Conservation (phyloP, 345 rosid species). For the Salix purpurea region DNA sequence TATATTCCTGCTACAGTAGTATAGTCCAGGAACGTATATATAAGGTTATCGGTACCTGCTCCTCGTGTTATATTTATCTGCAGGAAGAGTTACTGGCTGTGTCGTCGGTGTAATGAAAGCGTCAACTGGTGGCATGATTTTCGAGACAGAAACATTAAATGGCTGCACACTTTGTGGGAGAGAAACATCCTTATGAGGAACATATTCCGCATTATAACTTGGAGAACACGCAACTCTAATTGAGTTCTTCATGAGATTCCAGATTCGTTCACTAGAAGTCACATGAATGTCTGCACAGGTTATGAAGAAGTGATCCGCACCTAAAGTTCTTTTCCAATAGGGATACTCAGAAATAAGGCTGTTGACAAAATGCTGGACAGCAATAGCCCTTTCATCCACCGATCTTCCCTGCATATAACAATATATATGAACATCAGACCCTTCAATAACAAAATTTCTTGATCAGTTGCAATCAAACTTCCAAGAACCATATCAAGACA, state of each 20-base stretch:
- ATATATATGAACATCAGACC: neutral
- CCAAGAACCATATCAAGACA: too few species aligned
- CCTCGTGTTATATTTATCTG: neutral
- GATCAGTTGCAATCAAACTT: too few species aligned
- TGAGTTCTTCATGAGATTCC: slow-evolving; percentile 16
- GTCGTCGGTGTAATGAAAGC: slow-evolving; percentile 15
- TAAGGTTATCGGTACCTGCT: slow-evolving; percentile 11
- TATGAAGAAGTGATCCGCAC: slow-evolving; percentile 24
- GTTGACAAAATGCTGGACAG: slow-evolving; percentile 4
- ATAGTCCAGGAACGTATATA: neutral
- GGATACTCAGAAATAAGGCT: slow-evolving; percentile 12
- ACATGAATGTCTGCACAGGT: slow-evolving; percentile 15
- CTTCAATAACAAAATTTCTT: neutral
- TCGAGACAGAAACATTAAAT: slow-evolving; percentile 10
- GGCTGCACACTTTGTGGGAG: slow-evolving; percentile 19
- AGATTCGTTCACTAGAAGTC: neutral
- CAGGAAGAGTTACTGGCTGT: slow-evolving; percentile 4
- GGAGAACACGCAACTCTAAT: slow-evolving; percentile 22
- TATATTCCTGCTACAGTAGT: neutral
- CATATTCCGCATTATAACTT: slow-evolving; percentile 2
- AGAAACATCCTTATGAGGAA: slow-evolving; percentile 26
- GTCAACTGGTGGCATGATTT: slow-evolving; percentile 1
- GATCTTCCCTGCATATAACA: neutral
- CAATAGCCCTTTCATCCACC: neutral
- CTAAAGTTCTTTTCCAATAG: slow-evolving; percentile 24